Conservation (phyloP, 2,329 filamentous ascomycete species). For the Juglanconis juglandina region DNA sequence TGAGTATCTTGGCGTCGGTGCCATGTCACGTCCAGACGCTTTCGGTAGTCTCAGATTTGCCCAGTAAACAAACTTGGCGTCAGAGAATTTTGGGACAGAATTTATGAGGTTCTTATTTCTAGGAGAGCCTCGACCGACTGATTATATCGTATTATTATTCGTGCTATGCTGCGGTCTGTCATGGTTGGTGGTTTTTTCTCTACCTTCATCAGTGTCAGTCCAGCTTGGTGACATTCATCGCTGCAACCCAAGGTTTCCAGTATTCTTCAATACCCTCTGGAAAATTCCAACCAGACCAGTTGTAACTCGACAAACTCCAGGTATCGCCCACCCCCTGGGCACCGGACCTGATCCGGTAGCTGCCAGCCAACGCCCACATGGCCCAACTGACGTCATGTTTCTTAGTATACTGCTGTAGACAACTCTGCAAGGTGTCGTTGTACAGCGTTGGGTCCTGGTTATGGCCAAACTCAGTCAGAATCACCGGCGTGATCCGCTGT, state of each 20-base stretch:
- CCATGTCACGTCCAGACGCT: not conserved
- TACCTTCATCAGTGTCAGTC: not conserved
- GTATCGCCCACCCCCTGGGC: slow-evolving; percentile 43
- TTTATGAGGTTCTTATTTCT: not conserved
- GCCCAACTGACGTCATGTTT: slow-evolving; percentile 45
- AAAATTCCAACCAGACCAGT: slow-evolving; percentile 46
- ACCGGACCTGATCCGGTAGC: slow-evolving; percentile 42
- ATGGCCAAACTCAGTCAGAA: slow-evolving; percentile 47
- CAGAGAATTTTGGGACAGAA: not conserved
- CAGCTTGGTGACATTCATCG: slow-evolving; percentile 32
- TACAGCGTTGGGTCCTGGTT: slow-evolving; percentile 38
- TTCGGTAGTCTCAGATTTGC: slow-evolving; percentile 2
- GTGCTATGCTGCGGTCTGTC: too few relatives aligned
- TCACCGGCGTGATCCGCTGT: slow-evolving; percentile 41
- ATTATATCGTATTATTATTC: too few relatives aligned
- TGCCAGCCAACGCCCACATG: slow-evolving; percentile 47
- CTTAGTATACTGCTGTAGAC: slow-evolving; percentile 41
- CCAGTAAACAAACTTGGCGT: slow-evolving; percentile 6
- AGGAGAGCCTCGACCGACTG: not conserved
- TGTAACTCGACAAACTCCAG: slow-evolving; percentile 45
- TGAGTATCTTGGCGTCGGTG: slow-evolving; percentile 16
- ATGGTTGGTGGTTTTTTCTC: not conserved
- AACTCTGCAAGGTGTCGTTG: slow-evolving; percentile 43
- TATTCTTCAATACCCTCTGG: slow-evolving; percentile 42
- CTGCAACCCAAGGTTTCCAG: slow-evolving; percentile 49